Evolutionary conservation across 495 filamentous ascomycete species (phyloP), one percentile per base, ranked within the genome.

Genomic region (Choiromyces venosus): DNA sequence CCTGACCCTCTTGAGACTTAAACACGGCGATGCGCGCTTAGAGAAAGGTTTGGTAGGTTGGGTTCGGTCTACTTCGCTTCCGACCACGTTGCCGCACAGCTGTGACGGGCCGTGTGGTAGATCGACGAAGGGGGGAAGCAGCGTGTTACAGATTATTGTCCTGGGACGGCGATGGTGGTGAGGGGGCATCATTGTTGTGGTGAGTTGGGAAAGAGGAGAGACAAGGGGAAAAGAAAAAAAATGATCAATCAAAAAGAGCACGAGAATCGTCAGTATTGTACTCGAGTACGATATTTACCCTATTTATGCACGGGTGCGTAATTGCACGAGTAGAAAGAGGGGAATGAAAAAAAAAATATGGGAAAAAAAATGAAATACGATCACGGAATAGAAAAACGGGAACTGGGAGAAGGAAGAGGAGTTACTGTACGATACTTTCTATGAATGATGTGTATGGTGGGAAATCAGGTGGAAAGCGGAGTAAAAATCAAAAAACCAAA

Each of bases 21-120:
- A 67, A 73, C 74, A 78, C 69, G 71, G 40, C 71, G 75, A 74
- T 71, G 69, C 69, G 66, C 72, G 66, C 77, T 69, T 74, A 75
- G 72, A 65, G 76, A 78, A 76, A 78, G 71, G 68, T 74, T 46
- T 71, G 71, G 71, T 61, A 73, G 71, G 76, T 66, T 78, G 68
- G 65, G 69, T 75, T 68, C 73, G 69, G 73, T 79, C 68, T 69
- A 70, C 68, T 79, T 72, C 68, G 77, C 76, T 76, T 75, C 77
- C 76, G 71, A 73, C 71, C 77, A 79, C 77, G 75, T 79, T 79
- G 61, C 76, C 73, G 77, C 77, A 67, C 42, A 79, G 66, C 69
- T 79, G 69, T 79, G 76, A 75, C 77, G 77, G 77, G 77, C 77
- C 77, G 77, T 79, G 72, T 79, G 52, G 66, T 79, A 78, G 76